phyloP scores from a whole-genome alignment of 495 filamentous ascomycete species.

The Bombardia bombarda region DNA sequence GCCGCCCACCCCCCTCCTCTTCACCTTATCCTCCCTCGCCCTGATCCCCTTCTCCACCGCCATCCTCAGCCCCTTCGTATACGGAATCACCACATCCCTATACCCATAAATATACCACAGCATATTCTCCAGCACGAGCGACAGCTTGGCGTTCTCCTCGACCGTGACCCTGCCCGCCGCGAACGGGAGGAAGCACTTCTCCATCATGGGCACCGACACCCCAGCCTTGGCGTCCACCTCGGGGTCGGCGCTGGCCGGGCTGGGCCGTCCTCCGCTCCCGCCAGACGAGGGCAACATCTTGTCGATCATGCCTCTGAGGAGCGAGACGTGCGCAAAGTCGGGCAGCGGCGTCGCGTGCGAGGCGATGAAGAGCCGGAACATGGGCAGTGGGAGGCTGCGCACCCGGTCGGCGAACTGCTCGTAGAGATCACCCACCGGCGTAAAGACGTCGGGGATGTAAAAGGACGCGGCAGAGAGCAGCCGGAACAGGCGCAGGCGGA shows the following conservation, averaged over 20 bases:
- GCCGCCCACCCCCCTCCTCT: constrained; percentile 12
- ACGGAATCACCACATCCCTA: constrained; percentile 33
- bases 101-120: constrained; percentile 47
- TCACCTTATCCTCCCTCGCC: constrained; percentile 46
- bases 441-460: constrained; percentile 26
- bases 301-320: constrained; percentile 58
- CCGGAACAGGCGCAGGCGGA: constrained; percentile 57
- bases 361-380: constrained; percentile 67
- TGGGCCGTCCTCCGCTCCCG: constrained; percentile 32
- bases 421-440: constrained; percentile 57
- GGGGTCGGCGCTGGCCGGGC: constrained; percentile 30
- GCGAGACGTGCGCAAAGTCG: constrained; percentile 43
- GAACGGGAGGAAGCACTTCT: constrained; percentile 63
- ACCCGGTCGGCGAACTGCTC: constrained; percentile 58
- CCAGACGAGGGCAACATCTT: constrained; percentile 47
- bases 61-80: constrained; percentile 37
- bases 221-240: constrained; percentile 26
- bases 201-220: constrained; percentile 52
- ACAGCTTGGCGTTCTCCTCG: constrained; percentile 74
- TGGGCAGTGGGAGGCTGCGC: constrained; percentile 54
- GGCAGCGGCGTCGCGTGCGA: constrained; percentile 39
- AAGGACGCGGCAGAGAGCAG: constrained; percentile 19
- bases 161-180: constrained; percentile 53
- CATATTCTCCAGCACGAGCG: constrained; percentile 65
- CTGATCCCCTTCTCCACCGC: constrained; percentile 57